phyloP scores from a whole-genome alignment of 176 grass and related monocot genomes.

The Musa acuminata region DNA sequence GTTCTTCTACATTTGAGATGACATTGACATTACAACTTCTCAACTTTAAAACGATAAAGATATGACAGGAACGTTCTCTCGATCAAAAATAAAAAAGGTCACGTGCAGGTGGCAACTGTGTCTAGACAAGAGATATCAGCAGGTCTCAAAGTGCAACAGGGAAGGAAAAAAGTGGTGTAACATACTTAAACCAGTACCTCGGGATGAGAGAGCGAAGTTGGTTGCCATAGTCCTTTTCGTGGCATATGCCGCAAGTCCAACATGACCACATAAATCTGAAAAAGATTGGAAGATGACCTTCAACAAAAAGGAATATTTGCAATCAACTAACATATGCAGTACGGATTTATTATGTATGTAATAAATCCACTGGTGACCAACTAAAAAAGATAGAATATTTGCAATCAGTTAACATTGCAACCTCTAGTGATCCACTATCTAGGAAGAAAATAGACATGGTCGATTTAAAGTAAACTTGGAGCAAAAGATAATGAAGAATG shows the following conservation, averaged over 20 bases:
- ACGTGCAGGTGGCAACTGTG: neutral
- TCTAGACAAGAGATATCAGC: neutral
- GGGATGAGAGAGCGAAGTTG: constrained; percentile 55
- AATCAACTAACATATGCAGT: neutral
- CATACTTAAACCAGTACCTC: constrained; percentile 38
- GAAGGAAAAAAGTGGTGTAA: neutral
- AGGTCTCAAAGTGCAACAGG: neutral
- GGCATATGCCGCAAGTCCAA: constrained; percentile 23
- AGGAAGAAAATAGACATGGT: neutral
- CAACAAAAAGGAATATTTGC: neutral
- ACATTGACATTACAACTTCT: neutral
- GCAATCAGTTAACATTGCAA: neutral
- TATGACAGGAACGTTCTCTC: neutral
- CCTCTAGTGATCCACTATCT: neutral
- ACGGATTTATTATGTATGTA: neutral
- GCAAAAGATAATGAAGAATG: neutral
- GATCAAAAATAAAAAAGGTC: neutral
- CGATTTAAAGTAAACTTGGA: too few species aligned
- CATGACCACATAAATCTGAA: constrained; percentile 19
- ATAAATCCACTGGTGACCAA: neutral
- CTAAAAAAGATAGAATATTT: neutral
- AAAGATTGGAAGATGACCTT: constrained; percentile 34
- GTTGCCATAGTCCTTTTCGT: constrained; percentile 42
- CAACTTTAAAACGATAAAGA: neutral
- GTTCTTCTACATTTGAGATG: too few species aligned